Percentiles rank a stretch among this genome's conserved stretches.
Conservation (phyloP, 1,139 yeast genomes). For the Williopsis jadinii region DNA sequence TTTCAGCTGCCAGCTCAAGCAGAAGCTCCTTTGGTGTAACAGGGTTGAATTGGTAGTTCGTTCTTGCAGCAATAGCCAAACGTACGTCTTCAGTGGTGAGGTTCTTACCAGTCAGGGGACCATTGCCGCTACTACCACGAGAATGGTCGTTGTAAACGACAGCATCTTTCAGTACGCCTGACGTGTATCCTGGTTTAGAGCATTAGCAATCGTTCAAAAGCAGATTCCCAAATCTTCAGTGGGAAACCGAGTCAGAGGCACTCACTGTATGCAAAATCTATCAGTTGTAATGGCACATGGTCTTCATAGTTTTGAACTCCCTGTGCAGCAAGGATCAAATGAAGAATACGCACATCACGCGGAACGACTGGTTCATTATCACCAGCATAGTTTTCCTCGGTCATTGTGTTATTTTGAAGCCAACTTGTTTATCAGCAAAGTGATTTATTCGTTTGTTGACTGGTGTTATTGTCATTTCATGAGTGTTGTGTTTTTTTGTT, state of each 20-base stretch:
- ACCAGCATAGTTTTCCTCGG: not conserved
- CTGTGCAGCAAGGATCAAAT: constrained; percentile 87
- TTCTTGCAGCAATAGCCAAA: constrained; percentile 87
- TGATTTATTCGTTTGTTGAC: no score
- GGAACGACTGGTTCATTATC: constrained; percentile 42
- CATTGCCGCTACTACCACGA: constrained; percentile 32
- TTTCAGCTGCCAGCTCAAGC: constrained; percentile 84
- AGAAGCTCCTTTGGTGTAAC: constrained; percentile 83
- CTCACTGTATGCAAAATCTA: constrained; percentile 86
- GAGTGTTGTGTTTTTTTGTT: no score
- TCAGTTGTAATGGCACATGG: constrained; percentile 87
- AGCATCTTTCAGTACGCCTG: constrained; percentile 83
- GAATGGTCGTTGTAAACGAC: constrained; percentile 82
- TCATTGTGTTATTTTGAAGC: not conserved
- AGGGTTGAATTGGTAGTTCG: constrained; percentile 92
- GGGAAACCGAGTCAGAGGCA: constrained; percentile 4
- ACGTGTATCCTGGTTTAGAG: constrained; percentile 53
- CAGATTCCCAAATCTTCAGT: no score
- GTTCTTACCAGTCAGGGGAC: constrained; percentile 32
- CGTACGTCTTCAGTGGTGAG: constrained; percentile 84
- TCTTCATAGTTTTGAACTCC: constrained; percentile 91
- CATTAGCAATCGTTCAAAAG: no score
- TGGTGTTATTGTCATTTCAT: no score
- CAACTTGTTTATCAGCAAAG: no score
- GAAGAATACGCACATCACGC: constrained; percentile 84